Evolutionary conservation across 2,329 filamentous ascomycete species (phyloP), one percentile per base, ranked within the genome.

Genomic region (Aspergillus ibericus): DNA sequence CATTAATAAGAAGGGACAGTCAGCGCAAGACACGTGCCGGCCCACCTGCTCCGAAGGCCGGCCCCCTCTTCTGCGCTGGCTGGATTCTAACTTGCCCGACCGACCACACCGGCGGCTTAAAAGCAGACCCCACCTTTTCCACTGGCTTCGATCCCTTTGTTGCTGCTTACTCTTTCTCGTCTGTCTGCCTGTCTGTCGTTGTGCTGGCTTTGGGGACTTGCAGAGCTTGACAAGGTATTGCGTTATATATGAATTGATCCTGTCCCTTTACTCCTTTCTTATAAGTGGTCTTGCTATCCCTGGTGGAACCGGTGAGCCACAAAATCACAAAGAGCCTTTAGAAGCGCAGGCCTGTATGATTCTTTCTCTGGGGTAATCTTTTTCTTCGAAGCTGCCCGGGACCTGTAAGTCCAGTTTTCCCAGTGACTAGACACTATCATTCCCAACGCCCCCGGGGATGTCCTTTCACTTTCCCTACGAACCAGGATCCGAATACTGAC

Each of bases 81-180:
- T 53, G 40, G 27, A 29, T 42, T 53, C 36, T 29, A 29, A 32
- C 38, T 42, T 25, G 29, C 7, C 51, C 51, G 9, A 27, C 25
- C n/a, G 25, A 27, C 27, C 44, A 48, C 44, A 48, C 44, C 44
- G 44, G 44, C 44, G 44, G 44, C 44, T 48, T 48, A 48, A 48
- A 47, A 48, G 44, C 44, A 48, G 25, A 53, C 51, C 51, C 51
- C 51, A 53, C 51, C 51, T 53, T 53, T 42, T 34, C 51, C 51
- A 35, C 36, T 29, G 35, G 35, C 35, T 40, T 29, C 48, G 48
- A 20, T 40, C 36, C n/a, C 50, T 38, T 35, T 38, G 50, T 53
- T 53, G 50, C 34, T 38, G 70, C 74, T 80, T 78, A 63, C 89
- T 59, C 93, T 85, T 77, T 97, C 90, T 20, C n/a, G 13, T 51